Evolutionary conservation across 768 basidiomycete genomes (phyloP).

Genomic region (Leccinellum luteum): DNA sequence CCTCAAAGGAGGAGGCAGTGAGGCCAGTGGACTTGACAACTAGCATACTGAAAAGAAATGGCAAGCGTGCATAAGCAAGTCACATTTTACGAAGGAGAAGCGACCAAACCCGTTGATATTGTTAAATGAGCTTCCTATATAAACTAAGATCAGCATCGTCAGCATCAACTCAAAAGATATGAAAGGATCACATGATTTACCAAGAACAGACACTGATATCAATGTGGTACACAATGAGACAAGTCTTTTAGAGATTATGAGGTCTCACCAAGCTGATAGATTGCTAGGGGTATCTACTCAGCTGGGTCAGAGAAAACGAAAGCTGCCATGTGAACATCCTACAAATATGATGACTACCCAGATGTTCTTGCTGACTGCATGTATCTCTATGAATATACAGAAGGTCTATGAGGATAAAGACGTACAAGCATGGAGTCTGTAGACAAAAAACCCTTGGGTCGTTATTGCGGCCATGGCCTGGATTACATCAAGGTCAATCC

Average conservation of each 20-base stretch:
- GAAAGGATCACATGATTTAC: not conserved
- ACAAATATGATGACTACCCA: not conserved
- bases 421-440: slow-evolving; percentile 1
- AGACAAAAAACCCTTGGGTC: not conserved
- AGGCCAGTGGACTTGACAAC: not conserved
- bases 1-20: not conserved
- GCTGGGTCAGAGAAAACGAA: not conserved
- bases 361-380: not conserved
- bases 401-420: not conserved
- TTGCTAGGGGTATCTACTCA: not conserved
- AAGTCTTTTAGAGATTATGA: not conserved
- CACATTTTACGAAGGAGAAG: not conserved
- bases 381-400: not conserved
- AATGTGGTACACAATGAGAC: not conserved
- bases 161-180: not conserved
- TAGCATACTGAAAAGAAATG: not conserved
- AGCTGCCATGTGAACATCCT: not conserved
- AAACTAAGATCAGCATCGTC: not conserved
- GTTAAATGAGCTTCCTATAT: not conserved
- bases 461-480: not conserved
- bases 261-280: slow-evolving; percentile 4
- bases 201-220: not conserved
- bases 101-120: not conserved
- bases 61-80: not conserved
- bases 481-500: not conserved